A percentile compares a stretch with the other conserved stretches of the same genome.
phyloP scores from a whole-genome alignment of 495 filamentous ascomycete genomes.

The Echria macrotheca region DNA sequence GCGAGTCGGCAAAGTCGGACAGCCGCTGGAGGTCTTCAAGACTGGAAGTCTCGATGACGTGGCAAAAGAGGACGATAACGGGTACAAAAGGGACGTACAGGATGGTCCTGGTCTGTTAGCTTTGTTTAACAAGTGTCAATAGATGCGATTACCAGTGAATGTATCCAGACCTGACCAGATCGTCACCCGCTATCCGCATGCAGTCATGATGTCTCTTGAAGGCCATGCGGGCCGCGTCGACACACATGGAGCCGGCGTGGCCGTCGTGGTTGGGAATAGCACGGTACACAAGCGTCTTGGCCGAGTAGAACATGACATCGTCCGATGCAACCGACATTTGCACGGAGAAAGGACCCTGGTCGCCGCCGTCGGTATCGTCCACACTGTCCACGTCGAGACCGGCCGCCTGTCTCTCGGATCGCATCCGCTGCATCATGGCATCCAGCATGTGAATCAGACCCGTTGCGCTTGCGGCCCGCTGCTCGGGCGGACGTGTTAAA shows the following conservation, averaged over 20 bases:
- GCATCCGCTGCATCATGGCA: conserved; percentile 16
- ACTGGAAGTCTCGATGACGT: conserved; percentile 51
- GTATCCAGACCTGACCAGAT: conserved; percentile 48
- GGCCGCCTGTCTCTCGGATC: background rate
- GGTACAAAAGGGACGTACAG: conserved; percentile 63
- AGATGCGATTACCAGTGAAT: conserved; percentile 63
- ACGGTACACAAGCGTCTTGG: conserved; percentile 56
- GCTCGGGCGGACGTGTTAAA: conserved; percentile 41
- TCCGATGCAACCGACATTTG: conserved; percentile 49
- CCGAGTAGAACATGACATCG: conserved; percentile 48
- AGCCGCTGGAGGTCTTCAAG: conserved; percentile 47
- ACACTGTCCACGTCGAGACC: background rate
- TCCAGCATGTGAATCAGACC: conserved; percentile 18
- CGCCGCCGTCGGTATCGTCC: background rate
- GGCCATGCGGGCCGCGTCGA: conserved; percentile 52
- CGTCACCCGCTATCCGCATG: conserved; percentile 45
- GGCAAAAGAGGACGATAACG: conserved; percentile 66
- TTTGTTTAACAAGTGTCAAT: too few species aligned
- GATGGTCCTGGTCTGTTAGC: conserved; percentile 47
- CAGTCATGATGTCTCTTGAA: conserved; percentile 50
- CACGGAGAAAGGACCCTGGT: conserved; percentile 27
- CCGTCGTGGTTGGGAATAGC: conserved; percentile 48
- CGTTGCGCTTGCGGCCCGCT: conserved; percentile 37
- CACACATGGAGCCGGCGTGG: conserved; percentile 50
- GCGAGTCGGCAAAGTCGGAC: conserved; percentile 52